Evolutionary conservation across 2,329 filamentous ascomycete species (phyloP), one percentile per base, ranked within the genome.

Genomic region (Fusarium sp.): DNA sequence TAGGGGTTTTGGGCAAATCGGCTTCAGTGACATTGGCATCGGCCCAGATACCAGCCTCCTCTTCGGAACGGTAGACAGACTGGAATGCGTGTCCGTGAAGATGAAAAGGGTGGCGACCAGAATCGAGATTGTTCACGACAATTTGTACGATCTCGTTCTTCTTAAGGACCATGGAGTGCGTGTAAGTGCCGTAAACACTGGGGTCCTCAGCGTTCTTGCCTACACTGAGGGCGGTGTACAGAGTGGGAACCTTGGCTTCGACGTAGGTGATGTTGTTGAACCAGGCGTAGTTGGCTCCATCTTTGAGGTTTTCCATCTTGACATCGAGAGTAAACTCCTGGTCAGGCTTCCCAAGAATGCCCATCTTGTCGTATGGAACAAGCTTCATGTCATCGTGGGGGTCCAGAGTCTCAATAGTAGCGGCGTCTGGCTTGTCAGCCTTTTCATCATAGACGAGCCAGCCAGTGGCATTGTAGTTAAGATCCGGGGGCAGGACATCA

Each of bases 211-310:
- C 88, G 27, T 86, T 82, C 54, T 93, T 82, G 12, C 88, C 89
- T 1, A 89, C 81, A 1, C 88, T 90, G 8, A 97, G 85, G 3
- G 87, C 93, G 2, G 92, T 94, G 84, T 94, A 97, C 0, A 97
- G 85, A 0, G 91, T 90, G 0, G 94, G 94, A 0, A 97, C 93
- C 78, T 93, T 93, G 52, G 93, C 93, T 0, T 81, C 62, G 6
- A 88, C 87, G 80, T 95, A 97, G 46, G 92, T 94, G 72, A 94
- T 89, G 80, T 93, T 90, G 84, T 95, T 95, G 83, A 93, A 89
- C 81, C 91, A 91, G 70, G 89, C 91, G 71, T 85, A 85, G 77
- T 85, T 86, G 56, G 86, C 86, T 18, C 91, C 91, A 68, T 93
- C 86, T 27, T 84, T 84, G 10, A 92, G 84, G 60, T 89, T 89